Conservation (phyloP, 768 basidiomycete species). For the Phallus indusiatus region DNA sequence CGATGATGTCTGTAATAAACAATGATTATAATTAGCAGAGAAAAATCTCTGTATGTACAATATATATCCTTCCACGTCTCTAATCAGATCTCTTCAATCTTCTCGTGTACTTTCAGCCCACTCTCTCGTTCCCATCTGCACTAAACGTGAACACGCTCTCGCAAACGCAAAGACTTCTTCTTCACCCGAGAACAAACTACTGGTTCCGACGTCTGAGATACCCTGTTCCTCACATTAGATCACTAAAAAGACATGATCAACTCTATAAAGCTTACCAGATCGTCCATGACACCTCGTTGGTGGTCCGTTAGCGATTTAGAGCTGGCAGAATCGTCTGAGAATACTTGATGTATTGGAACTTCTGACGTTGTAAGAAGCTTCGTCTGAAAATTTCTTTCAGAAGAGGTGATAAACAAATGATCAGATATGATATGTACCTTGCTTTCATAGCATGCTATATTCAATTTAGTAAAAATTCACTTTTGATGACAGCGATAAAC, state of each 20-base stretch:
- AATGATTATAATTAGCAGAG: too few species aligned
- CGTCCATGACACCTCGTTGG: conserved; percentile 92
- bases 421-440: conserved; percentile 43
- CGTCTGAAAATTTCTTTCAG: conserved; percentile 39
- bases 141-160: conserved; percentile 78
- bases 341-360: conserved; percentile 84
- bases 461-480: background rate
- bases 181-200: conserved; percentile 91
- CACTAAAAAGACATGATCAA: background rate
- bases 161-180: conserved; percentile 98
- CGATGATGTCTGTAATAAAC: too few species aligned
- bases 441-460: conserved; percentile 87
- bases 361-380: conserved; percentile 89
- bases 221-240: conserved; percentile 45
- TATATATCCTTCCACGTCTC: background rate
- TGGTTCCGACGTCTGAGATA: conserved; percentile 70
- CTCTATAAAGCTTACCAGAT: conserved; percentile 50
- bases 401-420: background rate
- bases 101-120: conserved; percentile 50
- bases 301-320: conserved; percentile 57
- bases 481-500: conserved; percentile 18
- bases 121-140: conserved; percentile 85
- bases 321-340: conserved; percentile 56
- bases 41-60: too few species aligned
- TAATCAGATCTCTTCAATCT: conserved; percentile 4